phyloP scores from a whole-genome alignment of 768 basidiomycete genomes.

The Rhizopogon rudus region DNA sequence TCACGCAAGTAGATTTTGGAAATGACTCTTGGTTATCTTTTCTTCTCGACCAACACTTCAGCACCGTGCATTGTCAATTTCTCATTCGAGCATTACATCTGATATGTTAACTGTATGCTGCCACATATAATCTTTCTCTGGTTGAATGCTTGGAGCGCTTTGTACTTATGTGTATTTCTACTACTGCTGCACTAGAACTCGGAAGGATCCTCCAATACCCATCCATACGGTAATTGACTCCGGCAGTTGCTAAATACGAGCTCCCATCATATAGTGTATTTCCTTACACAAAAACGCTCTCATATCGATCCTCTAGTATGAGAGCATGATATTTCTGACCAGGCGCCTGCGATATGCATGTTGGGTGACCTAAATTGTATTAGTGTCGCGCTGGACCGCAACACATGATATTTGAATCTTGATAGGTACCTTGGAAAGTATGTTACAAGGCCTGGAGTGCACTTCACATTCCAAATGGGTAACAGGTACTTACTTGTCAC shows the following conservation, averaged over 20 bases:
- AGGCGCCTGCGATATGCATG: background rate
- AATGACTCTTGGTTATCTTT: background rate
- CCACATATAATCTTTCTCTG: background rate
- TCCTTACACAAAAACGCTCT: background rate
- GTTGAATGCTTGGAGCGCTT: background rate
- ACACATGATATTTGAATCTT: no score
- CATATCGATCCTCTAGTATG: background rate
- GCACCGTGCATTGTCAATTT: background rate
- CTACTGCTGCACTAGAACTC: conserved; percentile 7
- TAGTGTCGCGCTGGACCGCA: no score
- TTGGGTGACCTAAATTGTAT: background rate
- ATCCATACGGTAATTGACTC: background rate
- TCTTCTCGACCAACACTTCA: background rate
- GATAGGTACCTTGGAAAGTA: background rate
- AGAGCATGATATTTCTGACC: background rate
- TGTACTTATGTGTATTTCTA: conserved; percentile 8
- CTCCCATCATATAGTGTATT: background rate
- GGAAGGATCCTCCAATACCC: conserved; percentile 8
- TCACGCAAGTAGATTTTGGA: conserved; percentile 22
- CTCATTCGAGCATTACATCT: background rate
- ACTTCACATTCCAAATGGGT: background rate
- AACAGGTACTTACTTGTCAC: background rate
- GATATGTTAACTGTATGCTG: conserved; percentile 1
- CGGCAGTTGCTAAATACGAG: background rate
- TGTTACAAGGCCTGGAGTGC: background rate